A percentile compares a stretch with the other conserved stretches of the same genome.
Conservation (phyloP, 768 basidiomycete species). For the Russula olivacea region DNA sequence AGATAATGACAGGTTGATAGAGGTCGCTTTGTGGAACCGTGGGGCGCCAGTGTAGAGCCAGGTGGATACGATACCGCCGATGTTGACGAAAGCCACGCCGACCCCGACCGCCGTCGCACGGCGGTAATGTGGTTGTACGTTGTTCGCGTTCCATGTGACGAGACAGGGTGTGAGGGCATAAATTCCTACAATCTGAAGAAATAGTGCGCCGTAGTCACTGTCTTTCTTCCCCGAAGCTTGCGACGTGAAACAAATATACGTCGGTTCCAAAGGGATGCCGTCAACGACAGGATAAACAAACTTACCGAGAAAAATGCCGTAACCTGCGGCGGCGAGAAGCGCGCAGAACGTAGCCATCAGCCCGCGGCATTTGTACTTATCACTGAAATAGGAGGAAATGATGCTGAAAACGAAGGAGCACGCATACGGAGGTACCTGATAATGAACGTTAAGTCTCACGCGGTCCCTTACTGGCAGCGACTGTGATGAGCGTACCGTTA, state of each 20-base stretch:
- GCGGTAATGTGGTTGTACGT: constrained; percentile 32
- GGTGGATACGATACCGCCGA: constrained; percentile 20
- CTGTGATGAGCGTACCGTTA: constrained; percentile 23
- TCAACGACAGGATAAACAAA: not conserved
- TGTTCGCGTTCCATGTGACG: constrained; percentile 31
- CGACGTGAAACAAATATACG: not conserved
- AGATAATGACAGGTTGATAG: constrained; percentile 17
- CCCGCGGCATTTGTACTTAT: constrained; percentile 22
- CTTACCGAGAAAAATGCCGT: constrained; percentile 21
- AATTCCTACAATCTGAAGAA: constrained; percentile 30
- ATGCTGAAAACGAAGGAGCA: constrained; percentile 28
- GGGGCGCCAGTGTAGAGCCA: constrained; percentile 21
- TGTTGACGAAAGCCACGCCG: constrained; percentile 26
- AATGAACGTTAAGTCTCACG: not conserved
- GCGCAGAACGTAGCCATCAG: constrained; percentile 14
- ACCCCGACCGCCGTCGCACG: constrained; percentile 30
- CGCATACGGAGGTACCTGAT: constrained; percentile 32
- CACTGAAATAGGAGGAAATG: constrained; percentile 20
- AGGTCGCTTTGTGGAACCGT: constrained; percentile 19
- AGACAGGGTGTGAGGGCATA: constrained; percentile 29
- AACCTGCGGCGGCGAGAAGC: constrained; percentile 21
- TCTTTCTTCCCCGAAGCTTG: constrained; percentile 24
- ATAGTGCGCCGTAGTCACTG: constrained; percentile 30
- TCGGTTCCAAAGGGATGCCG: not conserved
- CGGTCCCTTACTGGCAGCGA: not conserved